Conservation (phyloP, 129 eudicot genomes). For the Saposhnikovia divaricata region DNA sequence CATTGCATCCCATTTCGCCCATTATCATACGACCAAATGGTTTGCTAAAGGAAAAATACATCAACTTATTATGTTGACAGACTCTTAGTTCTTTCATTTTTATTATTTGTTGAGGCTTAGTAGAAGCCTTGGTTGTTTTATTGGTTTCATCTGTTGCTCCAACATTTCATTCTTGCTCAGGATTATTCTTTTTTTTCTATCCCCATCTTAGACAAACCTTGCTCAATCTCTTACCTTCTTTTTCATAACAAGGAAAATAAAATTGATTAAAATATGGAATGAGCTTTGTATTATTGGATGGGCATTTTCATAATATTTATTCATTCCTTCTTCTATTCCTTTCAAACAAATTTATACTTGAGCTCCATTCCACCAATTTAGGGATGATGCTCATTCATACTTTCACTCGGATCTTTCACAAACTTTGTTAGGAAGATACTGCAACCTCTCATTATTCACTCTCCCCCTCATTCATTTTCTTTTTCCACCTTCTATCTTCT, state of each 20-base stretch:
- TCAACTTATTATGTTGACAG: neutral
- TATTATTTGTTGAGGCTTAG: no score
- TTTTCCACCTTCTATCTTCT: neutral
- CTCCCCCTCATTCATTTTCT: neutral
- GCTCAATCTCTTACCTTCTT: neutral
- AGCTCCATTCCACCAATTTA: neutral
- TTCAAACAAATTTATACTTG: neutral
- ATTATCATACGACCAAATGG: neutral
- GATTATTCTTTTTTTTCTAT: neutral
- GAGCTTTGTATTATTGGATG: neutral
- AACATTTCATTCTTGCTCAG: neutral
- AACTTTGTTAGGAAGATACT: neutral
- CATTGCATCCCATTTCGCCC: neutral
- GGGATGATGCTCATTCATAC: neutral
- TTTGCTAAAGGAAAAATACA: neutral
- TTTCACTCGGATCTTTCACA: neutral
- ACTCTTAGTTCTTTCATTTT: neutral
- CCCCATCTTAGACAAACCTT: neutral
- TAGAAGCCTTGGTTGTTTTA: no score
- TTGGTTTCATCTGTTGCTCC: no score
- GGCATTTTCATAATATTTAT: neutral
- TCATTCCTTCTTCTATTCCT: neutral
- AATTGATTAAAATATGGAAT: neutral
- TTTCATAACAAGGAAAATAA: neutral
- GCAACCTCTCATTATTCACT: neutral